Conservation (phyloP, 768 basidiomycete species). For the Sporobolomyces roseus region DNA sequence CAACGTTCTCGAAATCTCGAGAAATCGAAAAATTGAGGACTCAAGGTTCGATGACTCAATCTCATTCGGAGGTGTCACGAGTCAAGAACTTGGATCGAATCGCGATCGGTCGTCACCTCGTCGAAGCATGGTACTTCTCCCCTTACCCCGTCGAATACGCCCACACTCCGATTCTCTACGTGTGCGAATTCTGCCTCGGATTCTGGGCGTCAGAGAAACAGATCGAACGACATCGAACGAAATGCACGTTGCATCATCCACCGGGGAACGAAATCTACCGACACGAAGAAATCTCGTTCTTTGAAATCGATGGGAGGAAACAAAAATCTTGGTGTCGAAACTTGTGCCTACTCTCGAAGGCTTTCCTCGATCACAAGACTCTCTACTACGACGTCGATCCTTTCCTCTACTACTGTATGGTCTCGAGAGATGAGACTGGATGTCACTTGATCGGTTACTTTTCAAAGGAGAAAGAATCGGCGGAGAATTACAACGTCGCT, state of each 20-base stretch:
- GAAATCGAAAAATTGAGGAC: conserved; percentile 98
- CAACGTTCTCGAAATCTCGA: conserved; percentile 91
- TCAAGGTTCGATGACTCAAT: conserved; percentile 98
- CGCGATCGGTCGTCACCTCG: conserved; percentile 92
- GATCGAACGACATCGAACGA: conserved; percentile 82
- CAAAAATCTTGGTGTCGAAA: conserved; percentile 96
- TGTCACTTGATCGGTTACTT: conserved; percentile 97
- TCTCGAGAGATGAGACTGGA: conserved; percentile 77
- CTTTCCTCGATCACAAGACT: conserved; percentile 98
- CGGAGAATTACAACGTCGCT: conserved; percentile 97
- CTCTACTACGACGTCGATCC: conserved; percentile 99
- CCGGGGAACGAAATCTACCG: conserved; percentile 99
- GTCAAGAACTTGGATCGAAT: conserved; percentile 97
- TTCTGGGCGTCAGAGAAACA: conserved; percentile 88
- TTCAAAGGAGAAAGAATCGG: conserved; percentile 97
- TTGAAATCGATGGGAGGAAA: conserved; percentile 94
- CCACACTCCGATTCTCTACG: conserved; percentile 86
- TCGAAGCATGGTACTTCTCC: conserved; percentile 99
- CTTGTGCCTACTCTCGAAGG: conserved; percentile 91
- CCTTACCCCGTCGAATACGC: conserved; percentile 98
- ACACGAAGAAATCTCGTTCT: conserved; percentile 93
- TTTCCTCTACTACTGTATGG: conserved; percentile 99
- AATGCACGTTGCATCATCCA: conserved; percentile 86
- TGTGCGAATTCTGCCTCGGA: conserved; percentile 96
- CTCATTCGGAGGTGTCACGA: conserved; percentile 91